phyloP scores from a whole-genome alignment of 257 asterid genomes.

The Salvia splendens region DNA sequence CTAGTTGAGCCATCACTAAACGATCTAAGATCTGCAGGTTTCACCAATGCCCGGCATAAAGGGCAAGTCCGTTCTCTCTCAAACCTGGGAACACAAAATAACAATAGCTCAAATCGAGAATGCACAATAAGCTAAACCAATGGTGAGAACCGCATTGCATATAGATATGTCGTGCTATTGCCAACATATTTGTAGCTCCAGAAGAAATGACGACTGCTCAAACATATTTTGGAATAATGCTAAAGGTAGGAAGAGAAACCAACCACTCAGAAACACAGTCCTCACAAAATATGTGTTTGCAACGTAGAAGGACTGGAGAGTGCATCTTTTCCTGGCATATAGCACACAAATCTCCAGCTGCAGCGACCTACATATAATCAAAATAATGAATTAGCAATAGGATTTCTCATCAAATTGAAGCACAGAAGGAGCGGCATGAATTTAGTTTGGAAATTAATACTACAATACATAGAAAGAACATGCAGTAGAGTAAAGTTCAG shows the following conservation, averaged over 20 bases:
- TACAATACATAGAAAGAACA: neutral
- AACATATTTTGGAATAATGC: constrained; percentile 4
- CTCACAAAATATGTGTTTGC: constrained; percentile 89
- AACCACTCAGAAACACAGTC: constrained; percentile 90
- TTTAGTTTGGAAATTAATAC: neutral
- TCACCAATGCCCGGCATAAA: constrained; percentile 79
- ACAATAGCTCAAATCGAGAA: constrained; percentile 19
- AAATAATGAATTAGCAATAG: neutral
- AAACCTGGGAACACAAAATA: constrained; percentile 52
- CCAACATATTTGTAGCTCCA: neutral
- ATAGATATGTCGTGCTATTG: constrained; percentile 5
- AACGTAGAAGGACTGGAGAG: constrained; percentile 70
- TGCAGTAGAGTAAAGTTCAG: neutral
- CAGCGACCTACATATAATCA: constrained; percentile 54
- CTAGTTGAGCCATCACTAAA: constrained; percentile 75
- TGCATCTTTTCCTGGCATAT: constrained; percentile 95
- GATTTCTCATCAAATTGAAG: constrained; percentile 4
- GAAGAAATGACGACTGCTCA: constrained; percentile 6
- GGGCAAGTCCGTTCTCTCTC: constrained; percentile 92
- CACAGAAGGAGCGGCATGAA: constrained; percentile 1
- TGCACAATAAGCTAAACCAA: neutral
- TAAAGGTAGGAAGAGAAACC: constrained; percentile 32
- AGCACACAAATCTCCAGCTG: constrained; percentile 85
- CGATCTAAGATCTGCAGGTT: constrained; percentile 70
- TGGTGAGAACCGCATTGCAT: neutral